Evolutionary conservation across 2,329 filamentous ascomycete species (phyloP).

Genomic region (Calonectria montana): DNA sequence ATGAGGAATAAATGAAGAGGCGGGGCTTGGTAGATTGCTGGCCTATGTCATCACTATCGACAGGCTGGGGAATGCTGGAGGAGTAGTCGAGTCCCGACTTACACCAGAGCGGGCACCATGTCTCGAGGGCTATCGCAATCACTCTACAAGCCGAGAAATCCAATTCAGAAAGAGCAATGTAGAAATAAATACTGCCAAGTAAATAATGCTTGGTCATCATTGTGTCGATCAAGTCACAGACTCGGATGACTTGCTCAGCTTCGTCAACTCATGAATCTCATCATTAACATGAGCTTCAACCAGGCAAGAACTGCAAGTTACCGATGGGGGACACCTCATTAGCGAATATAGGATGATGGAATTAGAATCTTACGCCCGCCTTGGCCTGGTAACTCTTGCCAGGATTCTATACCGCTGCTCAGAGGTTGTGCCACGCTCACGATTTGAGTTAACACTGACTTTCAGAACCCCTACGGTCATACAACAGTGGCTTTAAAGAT

Average conservation of each 20-base stretch:
- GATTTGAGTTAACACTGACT: neutral
- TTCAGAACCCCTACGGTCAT: neutral
- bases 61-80: neutral
- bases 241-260: too few relatives aligned
- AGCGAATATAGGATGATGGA: neutral
- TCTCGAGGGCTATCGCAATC: too few relatives aligned
- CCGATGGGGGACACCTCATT: too few relatives aligned
- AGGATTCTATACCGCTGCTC: neutral
- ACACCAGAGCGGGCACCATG: neutral
- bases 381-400: neutral
- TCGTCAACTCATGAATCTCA: too few relatives aligned
- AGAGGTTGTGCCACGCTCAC: neutral
- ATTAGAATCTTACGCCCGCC: neutral
- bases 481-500: neutral
- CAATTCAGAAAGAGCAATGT: too few relatives aligned
- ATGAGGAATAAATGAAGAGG: neutral
- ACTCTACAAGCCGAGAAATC: too few relatives aligned
- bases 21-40: neutral
- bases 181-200: too few relatives aligned
- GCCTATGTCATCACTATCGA: neutral
- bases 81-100: neutral
- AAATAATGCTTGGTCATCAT: too few relatives aligned
- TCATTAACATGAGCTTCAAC: too few relatives aligned
- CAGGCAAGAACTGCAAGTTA: neutral
- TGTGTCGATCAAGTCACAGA: too few relatives aligned